Conservation (phyloP, 345 rosid species). For the Draba incana region DNA sequence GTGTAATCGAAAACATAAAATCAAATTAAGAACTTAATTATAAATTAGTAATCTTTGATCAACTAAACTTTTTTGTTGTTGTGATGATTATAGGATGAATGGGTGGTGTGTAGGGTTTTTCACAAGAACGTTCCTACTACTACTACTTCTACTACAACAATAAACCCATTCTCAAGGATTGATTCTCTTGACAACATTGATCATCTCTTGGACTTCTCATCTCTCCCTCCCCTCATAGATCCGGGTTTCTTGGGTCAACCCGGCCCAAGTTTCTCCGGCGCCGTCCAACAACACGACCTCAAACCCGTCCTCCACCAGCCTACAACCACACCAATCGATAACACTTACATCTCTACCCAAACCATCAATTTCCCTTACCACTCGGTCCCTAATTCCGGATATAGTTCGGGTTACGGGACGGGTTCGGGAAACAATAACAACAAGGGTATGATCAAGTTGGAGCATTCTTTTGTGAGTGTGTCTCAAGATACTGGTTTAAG, state of each 20-base stretch:
- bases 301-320: slow-evolving; percentile 46
- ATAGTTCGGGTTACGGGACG: slow-evolving; percentile 41
- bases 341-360: slow-evolving; percentile 82
- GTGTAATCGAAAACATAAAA: slow-evolving; percentile 18
- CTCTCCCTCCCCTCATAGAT: slow-evolving; percentile 38
- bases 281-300: slow-evolving; percentile 27
- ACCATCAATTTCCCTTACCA: slow-evolving; percentile 39
- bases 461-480: slow-evolving; percentile 43
- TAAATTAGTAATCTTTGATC: neutral
- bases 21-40: slow-evolving; percentile 2
- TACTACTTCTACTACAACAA: slow-evolving; percentile 2
- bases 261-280: slow-evolving; percentile 33
- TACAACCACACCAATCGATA: slow-evolving; percentile 44
- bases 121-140: slow-evolving; percentile 60
- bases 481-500: slow-evolving; percentile 65
- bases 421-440: slow-evolving; percentile 24
- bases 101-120: slow-evolving; percentile 97
- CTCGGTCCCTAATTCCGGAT: slow-evolving; percentile 37
- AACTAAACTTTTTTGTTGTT: slow-evolving; percentile 9
- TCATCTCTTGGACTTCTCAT: slow-evolving; percentile 43
- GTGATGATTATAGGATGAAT: slow-evolving; percentile 65
- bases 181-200: slow-evolving; percentile 60
- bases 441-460: slow-evolving; percentile 40
- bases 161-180: slow-evolving; percentile 38
- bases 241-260: slow-evolving; percentile 39